phyloP scores from a whole-genome alignment of 768 basidiomycete genomes.

The Cantharellus anzutake region DNA sequence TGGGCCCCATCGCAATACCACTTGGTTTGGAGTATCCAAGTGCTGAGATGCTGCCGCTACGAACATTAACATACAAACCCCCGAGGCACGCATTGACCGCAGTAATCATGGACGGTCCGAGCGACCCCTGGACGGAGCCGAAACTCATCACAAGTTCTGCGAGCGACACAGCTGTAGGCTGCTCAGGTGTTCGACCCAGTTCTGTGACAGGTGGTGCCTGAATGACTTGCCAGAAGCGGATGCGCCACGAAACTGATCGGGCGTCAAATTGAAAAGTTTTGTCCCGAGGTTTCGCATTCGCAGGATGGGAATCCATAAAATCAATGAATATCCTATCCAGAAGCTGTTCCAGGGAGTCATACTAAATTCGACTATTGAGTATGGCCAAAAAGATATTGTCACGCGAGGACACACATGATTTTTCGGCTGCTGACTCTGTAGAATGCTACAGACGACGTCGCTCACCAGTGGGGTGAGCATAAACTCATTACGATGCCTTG shows the following conservation, averaged over 20 bases:
- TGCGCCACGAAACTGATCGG: neutral
- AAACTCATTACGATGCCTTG: neutral
- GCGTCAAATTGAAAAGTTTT: neutral
- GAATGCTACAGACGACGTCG: slow-evolving; percentile 4
- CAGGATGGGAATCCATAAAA: neutral
- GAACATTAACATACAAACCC: neutral
- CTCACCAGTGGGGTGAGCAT: neutral
- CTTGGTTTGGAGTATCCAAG: neutral
- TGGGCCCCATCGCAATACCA: neutral
- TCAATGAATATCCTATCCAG: neutral
- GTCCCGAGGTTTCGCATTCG: neutral
- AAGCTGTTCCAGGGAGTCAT: neutral
- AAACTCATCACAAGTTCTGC: neutral
- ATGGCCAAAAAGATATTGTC: neutral
- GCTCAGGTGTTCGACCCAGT: neutral
- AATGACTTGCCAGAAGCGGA: neutral
- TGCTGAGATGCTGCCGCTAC: neutral
- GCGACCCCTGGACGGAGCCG: neutral
- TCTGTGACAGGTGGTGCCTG: neutral
- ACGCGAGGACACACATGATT: neutral
- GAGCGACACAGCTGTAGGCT: neutral
- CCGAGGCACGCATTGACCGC: neutral
- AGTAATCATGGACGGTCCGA: neutral
- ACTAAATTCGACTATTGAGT: neutral
- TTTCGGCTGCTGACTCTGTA: neutral